Evolutionary conservation across 495 filamentous ascomycete genomes (phyloP), one percentile per base, ranked within the genome.

Genomic region (Podospora conica): DNA sequence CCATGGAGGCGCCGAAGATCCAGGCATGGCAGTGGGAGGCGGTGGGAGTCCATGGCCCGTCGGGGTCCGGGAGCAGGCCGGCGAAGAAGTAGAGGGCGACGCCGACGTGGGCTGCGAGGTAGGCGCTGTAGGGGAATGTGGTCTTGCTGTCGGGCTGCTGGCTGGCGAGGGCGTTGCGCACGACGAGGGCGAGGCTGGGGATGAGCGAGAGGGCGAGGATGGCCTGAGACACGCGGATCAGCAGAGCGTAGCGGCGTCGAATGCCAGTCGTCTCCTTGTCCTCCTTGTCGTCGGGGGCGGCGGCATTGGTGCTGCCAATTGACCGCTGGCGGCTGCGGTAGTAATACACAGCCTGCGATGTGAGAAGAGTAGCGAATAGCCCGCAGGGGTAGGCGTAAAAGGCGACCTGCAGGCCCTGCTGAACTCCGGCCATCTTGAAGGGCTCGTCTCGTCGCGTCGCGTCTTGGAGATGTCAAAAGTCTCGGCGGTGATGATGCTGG

Each of bases 321-420:
- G 70, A 22, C 24, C 55, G 53, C 22, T 53, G 53, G 21, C 68
- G 68, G 12, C 21, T 60, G 23, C 72, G 72, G 29, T 64, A 61
- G 71, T 76, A 75, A 62, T 58, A 68, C 54, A 72, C 40, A 0
- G 74, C 53, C 56, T 76, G 69, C 0, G 74, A 76, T 9, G 71
- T 53, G 28, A 72, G 31, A 12, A 76, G 67, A 8, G 66, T 67
- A 22, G 62, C 53, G 53, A 76, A 71, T 1, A 76, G 67, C 27
- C 71, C 73, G 33, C 67, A 70, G 8, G 74, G 74, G 48, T 76
- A 76, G 31, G 67, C 11, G 54, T 76, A 76, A 62, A 76, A 76
- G 60, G 69, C 71, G 33, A 75, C 68, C 20, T 70, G 40, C 28
- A 76, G 61, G 53, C 73, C 73, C 56, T 73, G 61, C 65, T 70